Base-by-base conservation (phyloP, 139 green algal species). In the Chlorella sorokiniana region DNA sequence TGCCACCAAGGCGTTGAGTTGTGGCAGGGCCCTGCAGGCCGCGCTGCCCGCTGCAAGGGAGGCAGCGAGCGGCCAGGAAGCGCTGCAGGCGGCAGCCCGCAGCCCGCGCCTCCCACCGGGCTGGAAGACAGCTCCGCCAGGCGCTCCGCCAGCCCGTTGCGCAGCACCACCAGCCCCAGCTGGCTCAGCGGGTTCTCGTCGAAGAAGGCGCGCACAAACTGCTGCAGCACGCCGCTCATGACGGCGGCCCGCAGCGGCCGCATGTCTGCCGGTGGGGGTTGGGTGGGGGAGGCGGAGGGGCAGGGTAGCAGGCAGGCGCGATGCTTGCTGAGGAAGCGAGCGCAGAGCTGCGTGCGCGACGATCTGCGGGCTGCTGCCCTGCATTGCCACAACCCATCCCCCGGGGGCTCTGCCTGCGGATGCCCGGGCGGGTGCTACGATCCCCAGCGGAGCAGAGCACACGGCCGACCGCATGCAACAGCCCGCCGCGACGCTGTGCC, bases 111-210 rank as follows among this genome's bases (percentile, higher is more conserved):
- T 63, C 71, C 25, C 38, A 93, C 91, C 42, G 92, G 92, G 40
- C 86, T 91, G 59, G 89, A 91, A 4, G 85, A 91, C 10, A 98
- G 87, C 37, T 95, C 89, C 4, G 91, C 95, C 23, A 98, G 88
- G 29, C 82, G 76, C 72, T 96, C 83, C 0, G 94, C 93, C 37
- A 93, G 72, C 37, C 97, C 96, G 79, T 97, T 87, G 42, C 95
- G 92, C 83, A 96, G 79, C 27, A 96, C 78, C 48, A 97, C 71
- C 10, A 99, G 70, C 31, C 92, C 93, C 51, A 99, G 86, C 78
- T 99, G 95, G 65, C 87, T 94, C 35, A 99, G 85, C 0, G 96
- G 96, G 83, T 99, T 99, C 84, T 95, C 88, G 83, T 99, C 95
- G 74, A 99, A 99, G 86, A 98, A 99, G 69, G 94, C 84, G 16